Percentiles rank a stretch among this genome's conserved stretches.
These are phyloP conservation scores for Paramarasmius palmivorus DNA, from an alignment of 1,284 basidiomycete genomes.

Conservation along the genomic window DNA sequence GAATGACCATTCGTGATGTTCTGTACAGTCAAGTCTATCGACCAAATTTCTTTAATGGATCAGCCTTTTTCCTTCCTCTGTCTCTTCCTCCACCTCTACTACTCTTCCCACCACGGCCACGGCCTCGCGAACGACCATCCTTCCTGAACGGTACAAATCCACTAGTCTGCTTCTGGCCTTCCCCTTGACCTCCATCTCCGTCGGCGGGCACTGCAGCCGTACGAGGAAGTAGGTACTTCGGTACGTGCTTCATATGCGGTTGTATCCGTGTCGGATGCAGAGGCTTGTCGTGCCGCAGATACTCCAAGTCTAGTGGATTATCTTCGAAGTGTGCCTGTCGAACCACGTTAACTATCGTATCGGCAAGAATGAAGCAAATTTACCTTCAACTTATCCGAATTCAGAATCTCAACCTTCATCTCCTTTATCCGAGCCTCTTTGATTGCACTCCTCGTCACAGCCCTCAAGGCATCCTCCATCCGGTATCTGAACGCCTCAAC, in stretches of 20 bases:
- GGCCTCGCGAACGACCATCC: conserved; percentile 51
- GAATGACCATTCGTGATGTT: no score
- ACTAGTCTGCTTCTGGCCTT: conserved; percentile 18
- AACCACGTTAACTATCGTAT: background rate
- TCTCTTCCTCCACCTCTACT: conserved; percentile 37
- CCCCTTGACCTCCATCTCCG: conserved; percentile 19
- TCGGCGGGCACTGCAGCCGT: conserved; percentile 54
- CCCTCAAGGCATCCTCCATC: conserved; percentile 93
- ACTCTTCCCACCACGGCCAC: conserved; percentile 50
- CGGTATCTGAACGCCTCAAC: conserved; percentile 98
- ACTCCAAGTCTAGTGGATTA: conserved; percentile 93
- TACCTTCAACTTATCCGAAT: conserved; percentile 95
- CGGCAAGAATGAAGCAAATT: background rate
- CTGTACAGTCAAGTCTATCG: no score
- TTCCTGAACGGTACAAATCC: conserved; percentile 78
- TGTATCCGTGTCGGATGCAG: conserved; percentile 87
- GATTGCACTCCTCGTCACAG: conserved; percentile 85
- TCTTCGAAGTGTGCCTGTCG: conserved; percentile 94
- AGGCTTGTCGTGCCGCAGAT: conserved; percentile 92
- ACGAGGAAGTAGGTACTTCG: conserved; percentile 89
- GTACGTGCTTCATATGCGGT: conserved; percentile 94
- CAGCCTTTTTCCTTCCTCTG: conserved; percentile 58
- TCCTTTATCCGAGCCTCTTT: conserved; percentile 94
- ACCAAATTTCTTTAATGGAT: conserved; percentile 78
- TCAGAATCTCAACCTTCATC: conserved; percentile 90